Base-by-base conservation (phyloP, 2,329 filamentous ascomycete genomes). In the Chrysoporthe deuterocubensis region DNA sequence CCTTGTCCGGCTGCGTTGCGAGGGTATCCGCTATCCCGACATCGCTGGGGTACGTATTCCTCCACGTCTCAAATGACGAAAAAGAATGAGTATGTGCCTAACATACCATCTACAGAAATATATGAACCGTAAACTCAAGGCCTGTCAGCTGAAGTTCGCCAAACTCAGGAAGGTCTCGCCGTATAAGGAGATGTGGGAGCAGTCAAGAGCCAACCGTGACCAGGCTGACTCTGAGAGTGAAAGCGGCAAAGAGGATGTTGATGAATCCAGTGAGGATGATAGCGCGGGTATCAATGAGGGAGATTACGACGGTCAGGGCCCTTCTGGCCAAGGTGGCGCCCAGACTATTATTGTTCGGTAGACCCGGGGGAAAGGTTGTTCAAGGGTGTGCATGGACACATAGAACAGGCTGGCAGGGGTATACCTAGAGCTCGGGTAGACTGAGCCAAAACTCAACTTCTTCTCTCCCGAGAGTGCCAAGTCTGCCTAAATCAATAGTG, bases 81-180 rank as follows among this genome's bases (percentile, higher is more conserved):
- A 37, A 3, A 9, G 5, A 13, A n/a, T 57, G 34, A 5, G 1
- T 6, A 6, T 4, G 6, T 18, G 8, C 11, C 34, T 21, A 34
- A 57, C 16, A 57, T 57, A 6, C 18, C 3, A 40, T 40, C 8
- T 21, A n/a, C 7, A 57, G 32, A 40, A 11, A 9, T 14, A 57
- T 21, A 16, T 40, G 14, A 43, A 16, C n/a, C 57, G 57, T 9
- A 26, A 16, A 4, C 37, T 60, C 40, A 44, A 60, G n/a, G 57
- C 57, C 40, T 60, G 57, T 34, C 57, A 60, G 57, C 37, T 60
- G 11, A 60, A 60, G n/a, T 42, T 60, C n/a, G 40, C 57, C 4
- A 60, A 44, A 21, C 37, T 60, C 8, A 60, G 44, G 40, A 44
- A 2, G 5, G 40, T 26, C 5, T 16, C 57, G 18, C 57, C 40